Base-by-base conservation (phyloP, 2,329 filamentous ascomycete genomes). In the Trichoderma sp. region DNA sequence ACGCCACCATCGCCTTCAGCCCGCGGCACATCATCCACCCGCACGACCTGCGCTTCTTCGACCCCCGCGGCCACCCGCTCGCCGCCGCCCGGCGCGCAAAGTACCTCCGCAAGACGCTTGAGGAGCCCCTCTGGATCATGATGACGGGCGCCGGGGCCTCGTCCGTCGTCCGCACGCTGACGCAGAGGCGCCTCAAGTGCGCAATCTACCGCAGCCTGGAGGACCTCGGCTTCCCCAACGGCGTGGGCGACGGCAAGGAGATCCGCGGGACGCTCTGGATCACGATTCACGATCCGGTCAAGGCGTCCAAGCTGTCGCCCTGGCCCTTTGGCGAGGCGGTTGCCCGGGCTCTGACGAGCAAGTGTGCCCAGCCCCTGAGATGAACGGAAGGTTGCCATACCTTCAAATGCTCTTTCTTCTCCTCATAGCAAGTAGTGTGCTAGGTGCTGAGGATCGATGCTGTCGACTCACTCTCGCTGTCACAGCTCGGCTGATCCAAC, bases 61-160 rank as follows among this genome's bases (percentile, higher is more conserved):
- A 72, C 6, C 72, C 74, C 1, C 70, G 70, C 10, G 75, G 74
- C 6, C 75, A 79, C 56, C 73, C 78, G 0, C 65, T 77, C 24
- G 65, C 68, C 4, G 67, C 72, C 2, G 51, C 67, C 34, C 66
- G 72, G n/a, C 71, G 72, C 56, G 56, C 63, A 39, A 68, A 71
- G 26, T 76, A 76, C 64, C 71, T 69, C n/a, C 66, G 64, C 2
- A 75, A 71, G 64, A 21, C 68, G 3, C 58, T 58, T 10, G 67
- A 74, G 24, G 66, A 74, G 45, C 73, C 75, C 34, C 68, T 79
- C 17, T 79, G 77, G 77, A 63, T 77, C 9, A 69, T 74, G 47
- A 66, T 70, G 2, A 70, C 72, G 21, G 39, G 56, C 12, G 63
- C 64, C 3, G 66, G 59, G 10, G 55, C 57, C 9, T 51, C 51